These are phyloP conservation scores for Mortierella sp. DNA, from an alignment of 371 early-diverging fungal species.

Conservation along the genomic window DNA sequence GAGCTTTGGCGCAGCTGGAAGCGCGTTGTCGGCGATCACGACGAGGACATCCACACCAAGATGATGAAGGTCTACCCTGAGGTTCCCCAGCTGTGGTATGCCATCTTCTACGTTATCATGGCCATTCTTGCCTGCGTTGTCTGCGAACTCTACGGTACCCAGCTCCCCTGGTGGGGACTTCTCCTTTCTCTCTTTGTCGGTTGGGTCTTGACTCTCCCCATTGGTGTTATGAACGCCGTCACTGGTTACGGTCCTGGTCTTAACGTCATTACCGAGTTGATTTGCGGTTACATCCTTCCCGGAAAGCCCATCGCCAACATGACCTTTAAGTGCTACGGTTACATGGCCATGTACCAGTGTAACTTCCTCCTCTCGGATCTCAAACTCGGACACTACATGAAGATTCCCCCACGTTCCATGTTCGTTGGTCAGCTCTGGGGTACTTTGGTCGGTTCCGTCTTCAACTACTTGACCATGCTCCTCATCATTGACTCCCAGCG, in stretches of 20 bases:
- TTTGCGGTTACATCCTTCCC: slow-evolving; percentile 70
- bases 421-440: slow-evolving; percentile 75
- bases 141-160: slow-evolving; percentile 68
- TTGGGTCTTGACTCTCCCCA: slow-evolving; percentile 78
- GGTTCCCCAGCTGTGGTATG: slow-evolving; percentile 85
- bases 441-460: slow-evolving; percentile 68
- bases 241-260: slow-evolving; percentile 61
- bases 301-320: slow-evolving; percentile 76
- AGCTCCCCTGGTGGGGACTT: slow-evolving; percentile 79
- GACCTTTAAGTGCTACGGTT: slow-evolving; percentile 66
- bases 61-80: slow-evolving; percentile 76
- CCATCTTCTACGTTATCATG: slow-evolving; percentile 68
- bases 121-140: slow-evolving; percentile 68
- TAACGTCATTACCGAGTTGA: slow-evolving; percentile 78
- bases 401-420: slow-evolving; percentile 76
- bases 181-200: slow-evolving; percentile 75
- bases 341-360: slow-evolving; percentile 64
- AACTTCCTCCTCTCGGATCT: slow-evolving; percentile 65
- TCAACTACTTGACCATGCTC: slow-evolving; percentile 67
- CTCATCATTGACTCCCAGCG: slow-evolving; percentile 62
- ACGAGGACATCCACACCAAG: slow-evolving; percentile 78
- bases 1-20: slow-evolving; percentile 60
- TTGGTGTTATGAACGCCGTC: slow-evolving; percentile 82
- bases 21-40: slow-evolving; percentile 36
- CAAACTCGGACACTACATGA: slow-evolving; percentile 83